Conservation (phyloP, 106 monocot species). For the Platanthera zijinensis region DNA sequence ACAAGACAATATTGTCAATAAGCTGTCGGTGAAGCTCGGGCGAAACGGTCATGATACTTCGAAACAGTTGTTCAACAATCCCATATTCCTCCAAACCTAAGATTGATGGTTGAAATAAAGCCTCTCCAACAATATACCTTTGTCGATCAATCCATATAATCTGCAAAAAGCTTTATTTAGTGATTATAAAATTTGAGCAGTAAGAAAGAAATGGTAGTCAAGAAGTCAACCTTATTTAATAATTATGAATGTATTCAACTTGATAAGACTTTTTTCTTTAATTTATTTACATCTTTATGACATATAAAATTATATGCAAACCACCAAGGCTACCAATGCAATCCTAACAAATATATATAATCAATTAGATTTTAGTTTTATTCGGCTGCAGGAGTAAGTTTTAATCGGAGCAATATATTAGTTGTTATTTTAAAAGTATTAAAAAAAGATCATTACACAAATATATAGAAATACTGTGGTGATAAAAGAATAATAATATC, state of each 20-base stretch:
- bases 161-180: slow-evolving; percentile 26
- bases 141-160: slow-evolving; percentile 82
- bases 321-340: background rate
- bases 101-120: slow-evolving; percentile 80
- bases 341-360: no score
- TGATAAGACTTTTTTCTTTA: background rate
- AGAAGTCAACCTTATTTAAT: background rate
- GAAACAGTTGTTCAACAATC: slow-evolving; percentile 86
- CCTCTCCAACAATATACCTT: slow-evolving; percentile 83
- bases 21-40: slow-evolving; percentile 92
- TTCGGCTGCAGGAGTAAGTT: no score
- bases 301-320: background rate
- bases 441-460: background rate
- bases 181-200: background rate
- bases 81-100: slow-evolving; percentile 88
- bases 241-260: background rate
- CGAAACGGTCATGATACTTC: slow-evolving; percentile 74
- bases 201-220: background rate
- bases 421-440: background rate
- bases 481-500: background rate
- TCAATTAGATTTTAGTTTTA: no score
- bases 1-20: slow-evolving; percentile 86
- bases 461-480: no score
- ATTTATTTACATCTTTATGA: background rate
- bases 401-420: no score